These are phyloP conservation scores for Wickerhamomyces bisporus DNA, from an alignment of 805 yeast genomes.

Conservation along the genomic window DNA sequence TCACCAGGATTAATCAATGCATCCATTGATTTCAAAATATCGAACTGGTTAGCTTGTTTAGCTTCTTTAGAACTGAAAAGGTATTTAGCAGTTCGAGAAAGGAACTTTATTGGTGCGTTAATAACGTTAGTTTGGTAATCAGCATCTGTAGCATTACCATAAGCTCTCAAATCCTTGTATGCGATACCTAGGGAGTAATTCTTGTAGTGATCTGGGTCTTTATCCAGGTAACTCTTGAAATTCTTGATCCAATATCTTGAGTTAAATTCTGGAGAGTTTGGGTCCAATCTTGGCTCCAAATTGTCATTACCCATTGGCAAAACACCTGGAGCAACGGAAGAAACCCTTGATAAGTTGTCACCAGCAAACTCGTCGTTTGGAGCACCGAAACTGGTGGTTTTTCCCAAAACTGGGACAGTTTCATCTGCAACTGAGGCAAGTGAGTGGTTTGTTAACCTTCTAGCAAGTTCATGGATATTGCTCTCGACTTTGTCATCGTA, in stretches of 20 bases:
- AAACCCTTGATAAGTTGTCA: conserved; percentile 2
- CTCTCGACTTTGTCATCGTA: conserved; percentile 24
- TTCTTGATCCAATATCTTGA: conserved; percentile 57
- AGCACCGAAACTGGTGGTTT: conserved; percentile 6
- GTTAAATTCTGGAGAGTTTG: conserved; percentile 47
- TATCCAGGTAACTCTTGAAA: conserved; percentile 40
- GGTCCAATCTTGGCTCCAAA: conserved; percentile 45
- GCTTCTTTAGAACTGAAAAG: conserved; percentile 7
- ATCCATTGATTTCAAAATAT: conserved; percentile 57
- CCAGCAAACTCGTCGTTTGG: conserved; percentile 3
- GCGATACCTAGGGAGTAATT: conserved; percentile 51
- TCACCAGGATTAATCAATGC: conserved; percentile 59
- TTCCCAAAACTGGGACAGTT: background rate
- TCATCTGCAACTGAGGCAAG: conserved; percentile 1
- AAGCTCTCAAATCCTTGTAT: conserved; percentile 52
- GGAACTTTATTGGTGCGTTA: conserved; percentile 30
- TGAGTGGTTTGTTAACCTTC: conserved; percentile 28
- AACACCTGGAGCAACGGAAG: conserved; percentile 29
- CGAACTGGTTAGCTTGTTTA: conserved; percentile 28
- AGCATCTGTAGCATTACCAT: conserved; percentile 50
- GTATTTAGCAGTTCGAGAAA: conserved; percentile 8
- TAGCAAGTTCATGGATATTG: conserved; percentile 33
- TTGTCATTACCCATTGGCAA: conserved; percentile 24
- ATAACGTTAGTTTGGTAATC: conserved; percentile 59
- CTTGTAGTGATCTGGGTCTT: conserved; percentile 54